Conservation (phyloP, 768 basidiomycete genomes). For the Termitomyces sp. region DNA sequence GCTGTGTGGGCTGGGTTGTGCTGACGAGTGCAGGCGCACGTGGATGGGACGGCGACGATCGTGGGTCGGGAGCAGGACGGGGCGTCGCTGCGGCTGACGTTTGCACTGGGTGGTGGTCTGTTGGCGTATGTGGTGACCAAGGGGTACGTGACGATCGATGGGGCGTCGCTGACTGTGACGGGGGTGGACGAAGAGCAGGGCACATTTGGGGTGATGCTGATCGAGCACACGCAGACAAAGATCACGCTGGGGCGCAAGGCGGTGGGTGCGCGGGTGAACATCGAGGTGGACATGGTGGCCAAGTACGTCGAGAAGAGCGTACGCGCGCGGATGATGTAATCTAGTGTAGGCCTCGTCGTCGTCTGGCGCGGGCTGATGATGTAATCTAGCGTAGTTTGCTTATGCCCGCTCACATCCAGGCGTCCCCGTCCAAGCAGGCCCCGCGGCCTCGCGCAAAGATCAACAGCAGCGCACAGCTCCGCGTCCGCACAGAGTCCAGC, state of each 20-base stretch:
- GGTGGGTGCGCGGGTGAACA: conserved; percentile 81
- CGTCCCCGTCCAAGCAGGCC: not conserved
- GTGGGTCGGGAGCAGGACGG: conserved; percentile 65
- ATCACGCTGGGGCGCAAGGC: conserved; percentile 76
- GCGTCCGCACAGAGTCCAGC: not conserved
- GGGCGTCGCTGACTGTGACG: conserved; percentile 89
- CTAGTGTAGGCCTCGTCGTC: conserved; percentile 56
- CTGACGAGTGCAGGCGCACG: too few species aligned
- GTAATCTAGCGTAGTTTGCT: not conserved
- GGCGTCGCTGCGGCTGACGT: conserved; percentile 80
- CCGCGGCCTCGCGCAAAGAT: conserved; percentile 56
- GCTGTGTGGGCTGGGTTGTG: too few species aligned
- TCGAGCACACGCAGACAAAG: conserved; percentile 88
- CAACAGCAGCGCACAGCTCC: conserved; percentile 39
- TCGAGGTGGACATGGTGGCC: conserved; percentile 94
- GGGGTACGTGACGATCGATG: conserved; percentile 93
- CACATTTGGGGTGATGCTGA: conserved; percentile 89
- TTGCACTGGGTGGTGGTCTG: conserved; percentile 69
- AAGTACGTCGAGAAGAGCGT: conserved; percentile 90
- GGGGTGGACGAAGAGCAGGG: conserved; percentile 63
- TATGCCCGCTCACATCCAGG: not conserved
- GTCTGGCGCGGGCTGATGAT: conserved; percentile 30
- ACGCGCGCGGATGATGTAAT: conserved; percentile 45
- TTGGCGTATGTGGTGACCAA: conserved; percentile 86
- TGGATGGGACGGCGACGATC: too few species aligned